Evolutionary conservation across 2,329 filamentous ascomycete species (phyloP).

Genomic region (Fusarium palustre): DNA sequence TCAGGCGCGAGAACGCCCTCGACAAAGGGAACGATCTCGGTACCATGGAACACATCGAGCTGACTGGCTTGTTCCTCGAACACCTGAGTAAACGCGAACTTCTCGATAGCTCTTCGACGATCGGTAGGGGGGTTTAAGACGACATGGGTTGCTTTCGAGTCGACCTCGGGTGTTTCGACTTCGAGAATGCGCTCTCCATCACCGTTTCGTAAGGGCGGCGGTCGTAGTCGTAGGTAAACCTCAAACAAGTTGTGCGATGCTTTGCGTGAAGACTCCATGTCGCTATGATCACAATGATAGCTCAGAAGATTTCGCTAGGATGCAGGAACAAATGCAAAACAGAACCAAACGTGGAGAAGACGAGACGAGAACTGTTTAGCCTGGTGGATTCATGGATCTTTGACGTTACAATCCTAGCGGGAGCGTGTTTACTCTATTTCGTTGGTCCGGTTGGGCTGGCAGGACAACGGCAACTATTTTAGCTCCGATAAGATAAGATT

Average conservation of each 20-base stretch:
- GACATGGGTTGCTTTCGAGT: constrained; percentile 71
- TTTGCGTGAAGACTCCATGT: constrained; percentile 56
- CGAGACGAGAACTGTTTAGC: constrained; percentile 21
- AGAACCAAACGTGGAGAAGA: constrained; percentile 18
- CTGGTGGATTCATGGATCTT: constrained; percentile 40
- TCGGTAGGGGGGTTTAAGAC: constrained; percentile 85
- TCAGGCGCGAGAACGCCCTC: constrained; percentile 81
- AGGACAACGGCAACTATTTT: constrained; percentile 30
- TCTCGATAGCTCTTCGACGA: constrained; percentile 88
- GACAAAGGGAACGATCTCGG: constrained; percentile 78
- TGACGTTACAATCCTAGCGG: constrained; percentile 27
- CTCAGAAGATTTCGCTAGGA: constrained; percentile 12
- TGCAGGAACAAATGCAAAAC: constrained; percentile 20
- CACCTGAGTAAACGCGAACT: constrained; percentile 92
- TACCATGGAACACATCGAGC: constrained; percentile 86
- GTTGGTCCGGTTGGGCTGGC: constrained; percentile 32
- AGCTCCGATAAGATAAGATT: constrained; percentile 32
- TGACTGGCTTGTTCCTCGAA: constrained; percentile 90
- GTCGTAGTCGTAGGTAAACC: constrained; percentile 87
- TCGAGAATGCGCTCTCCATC: constrained; percentile 77
- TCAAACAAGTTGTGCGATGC: constrained; percentile 77
- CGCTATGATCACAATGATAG: constrained; percentile 15
- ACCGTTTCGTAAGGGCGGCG: constrained; percentile 65
- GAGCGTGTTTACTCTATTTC: constrained; percentile 27
- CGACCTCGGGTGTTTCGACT: constrained; percentile 71